Conservation (phyloP, 768 basidiomycete genomes). For the Termitomyces bulborhizus region DNA sequence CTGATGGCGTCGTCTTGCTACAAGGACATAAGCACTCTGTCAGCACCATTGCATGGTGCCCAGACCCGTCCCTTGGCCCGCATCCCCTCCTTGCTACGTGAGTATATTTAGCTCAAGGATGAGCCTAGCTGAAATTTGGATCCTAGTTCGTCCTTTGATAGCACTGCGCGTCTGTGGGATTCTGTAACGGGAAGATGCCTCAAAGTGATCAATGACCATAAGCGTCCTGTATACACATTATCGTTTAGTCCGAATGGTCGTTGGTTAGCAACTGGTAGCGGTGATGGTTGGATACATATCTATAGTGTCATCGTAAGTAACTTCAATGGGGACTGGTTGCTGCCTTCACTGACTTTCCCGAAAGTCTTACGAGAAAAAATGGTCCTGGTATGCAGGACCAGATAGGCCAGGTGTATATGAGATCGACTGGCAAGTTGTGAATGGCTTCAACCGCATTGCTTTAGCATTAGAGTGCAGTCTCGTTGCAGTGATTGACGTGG, state of each 20-base stretch:
- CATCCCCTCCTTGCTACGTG: constrained; percentile 72
- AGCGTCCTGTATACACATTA: constrained; percentile 64
- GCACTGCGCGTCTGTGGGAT: constrained; percentile 80
- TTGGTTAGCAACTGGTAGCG: constrained; percentile 71
- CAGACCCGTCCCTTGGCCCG: constrained; percentile 35
- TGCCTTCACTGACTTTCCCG: background rate
- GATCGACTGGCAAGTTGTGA: constrained; percentile 61
- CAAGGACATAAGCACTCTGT: constrained; percentile 63
- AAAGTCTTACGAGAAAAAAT: constrained; percentile 42
- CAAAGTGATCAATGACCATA: constrained; percentile 66
- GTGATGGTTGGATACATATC: constrained; percentile 71
- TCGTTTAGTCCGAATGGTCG: constrained; percentile 71
- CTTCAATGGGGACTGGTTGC: no score
- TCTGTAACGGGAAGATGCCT: constrained; percentile 71
- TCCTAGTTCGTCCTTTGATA: constrained; percentile 72
- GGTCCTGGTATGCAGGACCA: constrained; percentile 57
- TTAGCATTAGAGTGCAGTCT: constrained; percentile 61
- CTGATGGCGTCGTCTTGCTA: constrained; percentile 37
- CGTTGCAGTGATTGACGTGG: constrained; percentile 64
- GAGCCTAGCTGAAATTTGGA: constrained; percentile 2
- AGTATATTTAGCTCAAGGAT: constrained; percentile 16
- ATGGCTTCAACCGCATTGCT: constrained; percentile 55
- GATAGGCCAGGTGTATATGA: constrained; percentile 68
- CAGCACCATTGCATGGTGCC: constrained; percentile 67
- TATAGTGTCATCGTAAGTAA: constrained; percentile 59